Evolutionary conservation across 352 stramenopile species (phyloP).

Genomic region (Phytopythium vexans): DNA sequence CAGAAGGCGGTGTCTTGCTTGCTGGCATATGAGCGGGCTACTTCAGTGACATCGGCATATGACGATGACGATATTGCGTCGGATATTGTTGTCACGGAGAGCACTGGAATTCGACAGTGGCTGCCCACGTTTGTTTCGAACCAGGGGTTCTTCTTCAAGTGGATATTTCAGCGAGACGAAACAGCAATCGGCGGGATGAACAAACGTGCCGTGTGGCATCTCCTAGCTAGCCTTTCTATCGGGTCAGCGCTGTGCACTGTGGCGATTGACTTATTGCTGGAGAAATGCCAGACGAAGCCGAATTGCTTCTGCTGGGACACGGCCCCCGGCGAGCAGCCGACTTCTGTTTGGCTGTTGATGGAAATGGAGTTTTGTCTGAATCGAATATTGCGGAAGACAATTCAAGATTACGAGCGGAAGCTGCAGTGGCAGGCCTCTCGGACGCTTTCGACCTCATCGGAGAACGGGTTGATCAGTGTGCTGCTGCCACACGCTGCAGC

Average conservation of each 20-base stretch:
- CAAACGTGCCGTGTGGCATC: constrained; percentile 32
- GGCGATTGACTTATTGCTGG: constrained; percentile 29
- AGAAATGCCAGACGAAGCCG: neutral
- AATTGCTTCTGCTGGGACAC: neutral
- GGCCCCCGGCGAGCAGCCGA: constrained; percentile 7
- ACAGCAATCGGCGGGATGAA: constrained; percentile 6
- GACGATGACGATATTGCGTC: neutral
- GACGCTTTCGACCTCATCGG: constrained; percentile 23
- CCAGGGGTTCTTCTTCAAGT: constrained; percentile 53
- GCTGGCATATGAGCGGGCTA: constrained; percentile 37
- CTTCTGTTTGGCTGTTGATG: constrained; percentile 47
- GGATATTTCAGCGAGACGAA: constrained; percentile 33
- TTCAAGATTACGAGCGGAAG: constrained; percentile 17
- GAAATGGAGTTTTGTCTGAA: constrained; percentile 57
- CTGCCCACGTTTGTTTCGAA: constrained; percentile 43
- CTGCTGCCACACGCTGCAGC: constrained; percentile 21
- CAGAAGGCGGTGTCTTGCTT: constrained; percentile 46
- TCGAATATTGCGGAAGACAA: constrained; percentile 39
- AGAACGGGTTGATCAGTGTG: constrained; percentile 32
- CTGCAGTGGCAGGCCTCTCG: constrained; percentile 34
- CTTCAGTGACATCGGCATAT: neutral
- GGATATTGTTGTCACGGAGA: neutral
- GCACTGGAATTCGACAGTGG: constrained; percentile 24
- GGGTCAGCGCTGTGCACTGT: constrained; percentile 50
- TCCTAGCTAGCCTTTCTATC: constrained; percentile 44